phyloP scores from a whole-genome alignment of 148 eudicot genomes.

The Rhododendron ferrugineum region DNA sequence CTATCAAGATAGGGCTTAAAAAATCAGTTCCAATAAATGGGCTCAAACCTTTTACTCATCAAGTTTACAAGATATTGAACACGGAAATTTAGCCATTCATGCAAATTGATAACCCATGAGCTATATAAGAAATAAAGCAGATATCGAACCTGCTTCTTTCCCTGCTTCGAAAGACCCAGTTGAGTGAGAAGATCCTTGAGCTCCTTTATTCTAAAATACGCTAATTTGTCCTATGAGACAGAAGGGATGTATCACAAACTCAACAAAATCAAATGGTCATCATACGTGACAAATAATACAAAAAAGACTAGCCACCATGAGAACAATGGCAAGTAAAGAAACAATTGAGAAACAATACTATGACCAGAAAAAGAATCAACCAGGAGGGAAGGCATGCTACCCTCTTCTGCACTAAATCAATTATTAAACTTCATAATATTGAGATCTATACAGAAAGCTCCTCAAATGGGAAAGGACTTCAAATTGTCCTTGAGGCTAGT shows the following conservation, averaged over 20 bases:
- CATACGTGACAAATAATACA: background rate
- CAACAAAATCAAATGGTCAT: background rate
- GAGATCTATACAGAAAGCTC: background rate
- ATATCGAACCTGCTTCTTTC: constrained; percentile 82
- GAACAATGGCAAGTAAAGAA: background rate
- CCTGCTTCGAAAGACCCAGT: constrained; percentile 90
- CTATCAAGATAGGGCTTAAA: background rate
- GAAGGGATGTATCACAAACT: background rate
- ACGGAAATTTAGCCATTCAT: background rate
- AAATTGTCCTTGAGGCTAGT: background rate
- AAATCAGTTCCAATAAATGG: background rate
- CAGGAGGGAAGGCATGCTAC: background rate
- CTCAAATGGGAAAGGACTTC: background rate
- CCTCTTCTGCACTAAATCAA: background rate
- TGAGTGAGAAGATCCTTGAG: constrained; percentile 91
- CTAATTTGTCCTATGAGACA: constrained; percentile 69
- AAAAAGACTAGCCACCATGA: constrained; percentile 4
- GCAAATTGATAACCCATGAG: background rate
- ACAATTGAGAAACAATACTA: background rate
- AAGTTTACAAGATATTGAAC: constrained; percentile 1
- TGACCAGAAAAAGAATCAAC: background rate
- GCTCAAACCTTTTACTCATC: background rate
- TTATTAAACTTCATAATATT: background rate
- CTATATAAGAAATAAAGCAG: background rate
- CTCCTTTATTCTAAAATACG: constrained; percentile 92